Evolutionary conservation across 129 eudicot species (phyloP), one percentile per base, ranked within the genome.

Genomic region (Tanacetum coccineum): DNA sequence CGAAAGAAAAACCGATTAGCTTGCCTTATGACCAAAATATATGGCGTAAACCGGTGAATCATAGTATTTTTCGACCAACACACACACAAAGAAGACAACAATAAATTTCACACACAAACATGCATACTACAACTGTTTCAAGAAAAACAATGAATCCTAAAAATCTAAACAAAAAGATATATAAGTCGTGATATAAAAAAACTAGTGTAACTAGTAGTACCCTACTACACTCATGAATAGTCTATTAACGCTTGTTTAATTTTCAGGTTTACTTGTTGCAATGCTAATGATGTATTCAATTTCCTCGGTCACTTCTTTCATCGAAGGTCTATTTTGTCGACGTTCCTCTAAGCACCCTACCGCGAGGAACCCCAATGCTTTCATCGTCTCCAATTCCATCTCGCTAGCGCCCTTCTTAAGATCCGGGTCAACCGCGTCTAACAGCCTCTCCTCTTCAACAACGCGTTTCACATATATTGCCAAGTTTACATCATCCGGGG

Each of bases 281-380:
- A 85, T 72, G 68, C 87, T 87, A 66, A 92, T 82, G 4, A 88
- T 82, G 54, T 86, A 93, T 75, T 86, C 89, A 4, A 93, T 82
- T 71, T 88, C 96, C 80, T 84, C 92, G 0, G 77, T 77, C 19
- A 93, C 92, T 81, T 88, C 92, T 71, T 84, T 88, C 96, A 88
- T 88, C 15, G 92, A 88, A 46, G 98, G 96, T 61, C 92, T 72
- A 53, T 80, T 73, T 65, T 88, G 95, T 26, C 95, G 62, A 3
- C 81, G 81, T 39, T 88, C 95, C 84, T 93, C 96, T 80, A 93
- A 80, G 69, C 91, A 92, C 14, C 87, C 83, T 0, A 84, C 69
- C 0, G 95, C 96, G 21, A 93, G 66, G 70, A 86, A 84, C 32
- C 91, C 91, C 65, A 86, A 69, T 2, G 96, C 91, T 72, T 86